Percentiles rank a stretch among this genome's conserved stretches.
phyloP scores from a whole-genome alignment of 2,329 filamentous ascomycete genomes.

The Endoconidiophora laricicola region DNA sequence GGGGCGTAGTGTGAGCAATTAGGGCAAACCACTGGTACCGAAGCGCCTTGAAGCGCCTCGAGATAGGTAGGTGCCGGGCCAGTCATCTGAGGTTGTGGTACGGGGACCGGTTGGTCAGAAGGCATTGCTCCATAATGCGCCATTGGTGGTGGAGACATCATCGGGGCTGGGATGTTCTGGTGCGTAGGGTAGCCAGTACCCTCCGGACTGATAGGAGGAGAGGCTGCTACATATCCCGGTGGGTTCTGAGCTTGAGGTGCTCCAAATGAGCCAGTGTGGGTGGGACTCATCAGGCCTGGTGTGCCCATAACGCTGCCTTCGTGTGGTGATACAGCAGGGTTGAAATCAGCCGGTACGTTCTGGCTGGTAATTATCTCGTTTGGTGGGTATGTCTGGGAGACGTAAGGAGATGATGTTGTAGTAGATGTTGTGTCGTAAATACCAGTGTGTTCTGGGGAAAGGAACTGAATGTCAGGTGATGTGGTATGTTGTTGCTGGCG shows the following conservation, averaged over 20 bases:
- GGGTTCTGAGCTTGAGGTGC: background rate
- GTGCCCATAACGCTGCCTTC: background rate
- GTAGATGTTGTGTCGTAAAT: background rate
- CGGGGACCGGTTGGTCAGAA: background rate
- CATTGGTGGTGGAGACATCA: no score
- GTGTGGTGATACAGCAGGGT: background rate
- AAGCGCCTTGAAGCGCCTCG: slow-evolving; percentile 13
- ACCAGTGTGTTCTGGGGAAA: background rate
- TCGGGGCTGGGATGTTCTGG: background rate
- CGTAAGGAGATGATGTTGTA: background rate
- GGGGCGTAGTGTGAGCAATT: slow-evolving; percentile 14
- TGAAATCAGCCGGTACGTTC: background rate
- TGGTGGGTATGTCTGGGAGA: background rate
- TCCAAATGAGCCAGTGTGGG: no score
- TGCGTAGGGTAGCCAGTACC: background rate
- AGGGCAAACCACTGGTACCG: slow-evolving; percentile 15
- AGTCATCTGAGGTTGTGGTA: background rate
- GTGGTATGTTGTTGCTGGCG: background rate
- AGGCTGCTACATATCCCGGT: background rate
- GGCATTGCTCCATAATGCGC: background rate
- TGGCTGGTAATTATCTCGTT: background rate
- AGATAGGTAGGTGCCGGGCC: background rate
- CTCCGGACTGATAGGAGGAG: background rate
- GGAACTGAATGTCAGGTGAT: background rate
- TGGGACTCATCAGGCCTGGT: background rate